Evolutionary conservation across 495 filamentous ascomycete species (phyloP), one percentile per base, ranked within the genome.

Genomic region (Penicillium taxi): DNA sequence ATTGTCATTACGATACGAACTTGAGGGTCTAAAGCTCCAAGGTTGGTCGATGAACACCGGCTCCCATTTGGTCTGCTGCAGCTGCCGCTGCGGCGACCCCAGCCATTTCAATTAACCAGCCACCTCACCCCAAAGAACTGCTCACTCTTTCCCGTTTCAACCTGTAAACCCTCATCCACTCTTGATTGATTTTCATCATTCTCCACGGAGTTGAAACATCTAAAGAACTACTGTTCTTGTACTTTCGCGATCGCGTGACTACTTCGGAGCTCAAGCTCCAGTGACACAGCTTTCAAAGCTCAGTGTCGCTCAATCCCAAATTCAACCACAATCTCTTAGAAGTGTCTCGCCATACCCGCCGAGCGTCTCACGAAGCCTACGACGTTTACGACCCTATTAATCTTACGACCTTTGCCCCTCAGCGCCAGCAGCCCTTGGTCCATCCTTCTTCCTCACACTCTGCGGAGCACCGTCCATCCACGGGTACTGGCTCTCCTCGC

Each of bases 301-400:
- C 55, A 56, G 66, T 69, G 62, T 60, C 54, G 26, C 51, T 47
- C 32, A 38, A 48, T 48, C 32, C 29, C 30, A 36, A 37, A n/a
- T 47, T 37, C 20, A 13, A 43, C 50, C 40, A 21, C 26, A 43
- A 42, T 38, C 43, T 51, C 26, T 47, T 57, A 61, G 63, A 57
- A 37, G 66, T 70, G 66, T 59, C 61, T 70, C 56, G 49, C 50
- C 50, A 55, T 48, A 47, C 41, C 47, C 45, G 33, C 41, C 46
- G 48, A 53, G 47, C 58, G 26, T 56, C 59, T 74, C 48, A 80
- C 76, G 77, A 80, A 61, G 58, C 63, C 59, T 59, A 80, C 77
- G 76, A 79, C 53, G 39, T 58, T 65, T 37, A 77, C 75, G 72
- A 76, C 63, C 63, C 53, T 34, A 37, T 55, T 34, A 58, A 63